phyloP scores from a whole-genome alignment of 2,329 filamentous ascomycete species.

The Fusarium austroafricanum region DNA sequence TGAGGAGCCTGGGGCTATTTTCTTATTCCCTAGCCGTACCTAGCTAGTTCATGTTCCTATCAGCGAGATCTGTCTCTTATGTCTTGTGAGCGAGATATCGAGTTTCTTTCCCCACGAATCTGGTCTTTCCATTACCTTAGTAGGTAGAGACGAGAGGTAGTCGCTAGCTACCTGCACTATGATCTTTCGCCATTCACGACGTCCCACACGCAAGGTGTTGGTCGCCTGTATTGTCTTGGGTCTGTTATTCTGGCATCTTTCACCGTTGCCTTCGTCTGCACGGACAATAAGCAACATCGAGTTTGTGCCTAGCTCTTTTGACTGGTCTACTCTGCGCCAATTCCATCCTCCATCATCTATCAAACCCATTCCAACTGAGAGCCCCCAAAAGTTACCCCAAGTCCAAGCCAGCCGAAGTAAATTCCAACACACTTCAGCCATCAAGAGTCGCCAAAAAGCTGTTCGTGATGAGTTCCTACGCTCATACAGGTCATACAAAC shows the following conservation, averaged over 20 bases:
- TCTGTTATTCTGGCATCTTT: slow-evolving; percentile 18
- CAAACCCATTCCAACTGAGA: slow-evolving; percentile 48
- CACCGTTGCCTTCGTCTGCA: neutral
- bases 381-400: slow-evolving; percentile 43
- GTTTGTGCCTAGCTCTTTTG: slow-evolving; percentile 46
- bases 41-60: neutral
- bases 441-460: slow-evolving; percentile 51
- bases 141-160: neutral
- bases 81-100: neutral
- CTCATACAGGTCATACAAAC: slow-evolving; percentile 64
- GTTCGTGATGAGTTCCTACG: slow-evolving; percentile 58
- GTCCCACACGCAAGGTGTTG: neutral
- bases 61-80: neutral
- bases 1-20: neutral
- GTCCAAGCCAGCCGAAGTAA: slow-evolving; percentile 47
- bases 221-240: neutral
- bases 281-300: slow-evolving; percentile 2
- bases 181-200: neutral
- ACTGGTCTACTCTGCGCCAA: slow-evolving; percentile 49
- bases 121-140: no score
- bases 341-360: slow-evolving; percentile 49
- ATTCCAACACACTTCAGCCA: slow-evolving; percentile 35
- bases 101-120: neutral
- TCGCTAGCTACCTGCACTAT: neutral
- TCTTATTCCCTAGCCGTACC: neutral